Evolutionary conservation across 345 rosid genomes (phyloP).

Genomic region (Citrus sinensis): DVS_A1.0 CM039165.1:38554501-38555000

Average conservation of each 20-base stretch:
- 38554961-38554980: conserved; percentile 5
- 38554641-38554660: background rate
- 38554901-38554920: background rate
- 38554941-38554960: conserved; percentile 21
- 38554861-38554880: conserved; percentile 3
- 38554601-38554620: background rate
- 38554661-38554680: background rate
- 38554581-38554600: background rate
- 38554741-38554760: background rate
- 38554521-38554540: no score
- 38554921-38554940: conserved; percentile 7
- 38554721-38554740: background rate
- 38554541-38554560: no score
- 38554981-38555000: background rate
- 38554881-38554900: conserved; percentile 1
- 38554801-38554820: background rate
- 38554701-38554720: no score
- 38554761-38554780: background rate
- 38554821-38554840: background rate
- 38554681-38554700: background rate
- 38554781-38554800: background rate
- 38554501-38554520: no score
- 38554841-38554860: background rate
- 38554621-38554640: background rate
- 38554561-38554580: no score